These are phyloP conservation scores for Exophiala lecanii-corni DNA, from an alignment of 2,329 filamentous ascomycete genomes.

Conservation along the genomic window DNA sequence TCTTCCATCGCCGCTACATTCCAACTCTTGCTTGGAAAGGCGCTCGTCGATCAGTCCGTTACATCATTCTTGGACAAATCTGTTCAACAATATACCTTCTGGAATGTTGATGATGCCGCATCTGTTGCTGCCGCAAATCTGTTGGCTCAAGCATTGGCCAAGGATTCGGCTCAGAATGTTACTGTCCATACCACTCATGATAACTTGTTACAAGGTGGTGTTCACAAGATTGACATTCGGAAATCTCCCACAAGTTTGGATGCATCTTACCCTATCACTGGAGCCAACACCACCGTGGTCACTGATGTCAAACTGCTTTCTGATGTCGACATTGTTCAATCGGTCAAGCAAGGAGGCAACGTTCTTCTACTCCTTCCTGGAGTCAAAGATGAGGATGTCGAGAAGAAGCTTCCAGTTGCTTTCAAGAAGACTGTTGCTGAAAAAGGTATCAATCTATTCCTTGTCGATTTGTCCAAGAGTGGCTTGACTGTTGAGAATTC, in stretches of 20 bases:
- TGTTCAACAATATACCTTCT: conserved; percentile 85
- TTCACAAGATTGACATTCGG: conserved; percentile 78
- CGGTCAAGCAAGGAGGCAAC: conserved; percentile 65
- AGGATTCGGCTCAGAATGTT: conserved; percentile 58
- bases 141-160: conserved; percentile 56
- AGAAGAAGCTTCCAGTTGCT: conserved; percentile 71
- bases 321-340: conserved; percentile 68
- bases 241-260: conserved; percentile 78
- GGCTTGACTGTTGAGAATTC: conserved; percentile 64
- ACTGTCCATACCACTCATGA: conserved; percentile 56
- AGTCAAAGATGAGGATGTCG: conserved; percentile 81
- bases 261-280: conserved; percentile 72
- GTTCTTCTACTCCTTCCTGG: conserved; percentile 71
- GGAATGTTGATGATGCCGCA: conserved; percentile 75
- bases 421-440: conserved; percentile 68
- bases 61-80: conserved; percentile 42
- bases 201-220: conserved; percentile 67
- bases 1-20: conserved; percentile 41
- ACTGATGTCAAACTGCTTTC: conserved; percentile 75
- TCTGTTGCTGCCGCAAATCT: conserved; percentile 61
- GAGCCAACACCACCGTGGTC: conserved; percentile 74
- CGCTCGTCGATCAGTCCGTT: conserved; percentile 46
- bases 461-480: conserved; percentile 68
- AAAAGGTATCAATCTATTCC: conserved; percentile 66
- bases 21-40: conserved; percentile 41